phyloP scores from a whole-genome alignment of 176 grass and related monocot genomes.

The bread wheat (Triticum aestivum) region DNA sequence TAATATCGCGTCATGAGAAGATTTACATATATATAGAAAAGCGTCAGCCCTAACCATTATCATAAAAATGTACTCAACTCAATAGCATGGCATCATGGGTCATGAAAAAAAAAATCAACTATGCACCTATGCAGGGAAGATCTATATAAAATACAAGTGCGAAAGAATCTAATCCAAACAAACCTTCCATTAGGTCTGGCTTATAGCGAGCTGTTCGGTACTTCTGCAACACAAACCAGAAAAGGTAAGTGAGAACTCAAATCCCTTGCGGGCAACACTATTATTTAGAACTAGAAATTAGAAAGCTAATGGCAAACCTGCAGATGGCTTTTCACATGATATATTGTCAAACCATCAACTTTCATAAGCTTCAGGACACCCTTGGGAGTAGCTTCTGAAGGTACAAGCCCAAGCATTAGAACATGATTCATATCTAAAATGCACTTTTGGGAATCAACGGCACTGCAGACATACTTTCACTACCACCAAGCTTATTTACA shows the following conservation, averaged over 20 bases:
- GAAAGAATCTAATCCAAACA: conserved; percentile 24
- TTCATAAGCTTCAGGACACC: conserved; percentile 89
- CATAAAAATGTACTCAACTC: conserved; percentile 11
- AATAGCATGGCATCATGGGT: neutral
- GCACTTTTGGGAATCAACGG: conserved; percentile 21
- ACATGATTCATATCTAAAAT: conserved; percentile 18
- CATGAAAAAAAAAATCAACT: neutral
- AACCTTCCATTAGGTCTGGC: conserved; percentile 80
- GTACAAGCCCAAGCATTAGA: conserved; percentile 20
- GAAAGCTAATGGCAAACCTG: conserved; percentile 57
- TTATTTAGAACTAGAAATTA: conserved; percentile 15
- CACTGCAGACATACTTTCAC: conserved; percentile 66
- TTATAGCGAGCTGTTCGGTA: conserved; percentile 79
- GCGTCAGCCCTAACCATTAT: neutral
- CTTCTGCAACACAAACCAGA: conserved; percentile 64
- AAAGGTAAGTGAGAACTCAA: conserved; percentile 23
- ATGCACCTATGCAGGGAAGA: neutral
- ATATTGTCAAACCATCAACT: conserved; percentile 91
- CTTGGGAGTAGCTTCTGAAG: conserved; percentile 93
- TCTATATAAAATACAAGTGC: conserved; percentile 11
- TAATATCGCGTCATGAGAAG: conserved; percentile 1
- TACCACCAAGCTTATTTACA: conserved; percentile 89
- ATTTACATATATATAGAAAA: conserved; percentile 13
- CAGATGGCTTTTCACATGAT: conserved; percentile 97
- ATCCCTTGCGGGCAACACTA: conserved; percentile 20